Base-by-base conservation (phyloP, 768 basidiomycete genomes). In the Lactarius tabidus region DNA sequence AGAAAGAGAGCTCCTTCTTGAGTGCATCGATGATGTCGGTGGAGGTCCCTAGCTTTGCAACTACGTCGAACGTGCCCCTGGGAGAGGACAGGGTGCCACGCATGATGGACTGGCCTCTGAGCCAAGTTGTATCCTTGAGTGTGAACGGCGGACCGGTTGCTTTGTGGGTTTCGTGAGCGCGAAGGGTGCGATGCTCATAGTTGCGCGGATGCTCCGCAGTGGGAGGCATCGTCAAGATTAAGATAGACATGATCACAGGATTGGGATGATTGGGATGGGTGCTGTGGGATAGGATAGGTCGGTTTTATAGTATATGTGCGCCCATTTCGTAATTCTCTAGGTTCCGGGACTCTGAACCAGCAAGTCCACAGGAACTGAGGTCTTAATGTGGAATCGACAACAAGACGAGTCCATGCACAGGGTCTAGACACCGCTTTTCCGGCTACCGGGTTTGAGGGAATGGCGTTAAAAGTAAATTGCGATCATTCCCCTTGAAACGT, bases 141-240 rank as follows among this genome's bases (percentile, higher is more conserved):
- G 51, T 51, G 39, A 59, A 54, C 5, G 63, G 53, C 10, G 58
- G 57, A 4, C 63, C 63, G 14, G 39, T 14, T 6, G 52, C 58
- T 8, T 55, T 64, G 51, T 59, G 18, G 2, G 57, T 59, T n/a
- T 64, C 63, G 12, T 53, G 23, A 2, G 57, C 58, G 1, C 63
- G 52, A 43, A 64, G 63, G 14, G 63, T 64, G 39, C 58, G 63
- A 23, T 64, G 63, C 33, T 64, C 63, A n/a, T 41, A 64, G 38
- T 10, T 54, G 8, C n/a, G 48, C 5, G 63, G 63, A 52, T 33
- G 41, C 3, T 8, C 57, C 5, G 57, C 52, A 38, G 58, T 48
- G 28, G 29, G 52, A 15, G 63, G 63, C 57, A 64, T 64, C 9
- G 57, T 59, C 57, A 64, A 59, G 57, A 64, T 51, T 12, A 64